A percentile compares a stretch with the other conserved stretches of the same genome.
Conservation (phyloP, 2,329 filamentous ascomycete species). For the Fusarium decemcellulare region DNA sequence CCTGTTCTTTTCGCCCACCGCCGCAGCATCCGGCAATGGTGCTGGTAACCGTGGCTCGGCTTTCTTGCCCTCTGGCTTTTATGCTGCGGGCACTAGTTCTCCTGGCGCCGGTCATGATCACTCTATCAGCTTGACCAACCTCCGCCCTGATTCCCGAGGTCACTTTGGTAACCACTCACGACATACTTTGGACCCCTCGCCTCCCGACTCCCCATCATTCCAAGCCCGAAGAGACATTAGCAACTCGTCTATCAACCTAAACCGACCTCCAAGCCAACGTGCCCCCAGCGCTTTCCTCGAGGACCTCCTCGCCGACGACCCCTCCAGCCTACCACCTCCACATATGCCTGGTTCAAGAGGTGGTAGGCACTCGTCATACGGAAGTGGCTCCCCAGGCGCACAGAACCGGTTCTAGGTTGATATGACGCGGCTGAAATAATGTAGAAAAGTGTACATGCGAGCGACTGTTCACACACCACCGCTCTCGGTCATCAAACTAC, state of each 20-base stretch:
- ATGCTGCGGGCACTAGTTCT: constrained; percentile 77
- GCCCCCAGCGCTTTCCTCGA: constrained; percentile 93
- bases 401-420: constrained; percentile 46
- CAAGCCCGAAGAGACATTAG: constrained; percentile 66
- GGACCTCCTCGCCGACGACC: constrained; percentile 86
- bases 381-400: constrained; percentile 36
- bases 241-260: constrained; percentile 77
- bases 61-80: constrained; percentile 94
- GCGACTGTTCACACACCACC: constrained; percentile 21
- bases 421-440: constrained; percentile 14
- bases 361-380: constrained; percentile 42
- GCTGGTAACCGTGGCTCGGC: constrained; percentile 77
- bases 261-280: constrained; percentile 73
- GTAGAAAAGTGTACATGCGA: constrained; percentile 27
- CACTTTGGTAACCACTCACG: constrained; percentile 58
- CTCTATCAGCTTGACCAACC: constrained; percentile 73
- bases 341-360: constrained; percentile 51
- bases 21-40: constrained; percentile 75
- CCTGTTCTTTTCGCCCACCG: constrained; percentile 96
- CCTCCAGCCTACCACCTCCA: constrained; percentile 63
- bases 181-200: constrained; percentile 64
- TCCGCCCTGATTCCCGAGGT: constrained; percentile 71
- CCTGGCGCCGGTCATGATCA: constrained; percentile 62
- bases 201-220: constrained; percentile 75
- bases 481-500: constrained; percentile 27